Base-by-base conservation (phyloP, 352 stramenopile species). In the Globisporangium solare region DNA sequence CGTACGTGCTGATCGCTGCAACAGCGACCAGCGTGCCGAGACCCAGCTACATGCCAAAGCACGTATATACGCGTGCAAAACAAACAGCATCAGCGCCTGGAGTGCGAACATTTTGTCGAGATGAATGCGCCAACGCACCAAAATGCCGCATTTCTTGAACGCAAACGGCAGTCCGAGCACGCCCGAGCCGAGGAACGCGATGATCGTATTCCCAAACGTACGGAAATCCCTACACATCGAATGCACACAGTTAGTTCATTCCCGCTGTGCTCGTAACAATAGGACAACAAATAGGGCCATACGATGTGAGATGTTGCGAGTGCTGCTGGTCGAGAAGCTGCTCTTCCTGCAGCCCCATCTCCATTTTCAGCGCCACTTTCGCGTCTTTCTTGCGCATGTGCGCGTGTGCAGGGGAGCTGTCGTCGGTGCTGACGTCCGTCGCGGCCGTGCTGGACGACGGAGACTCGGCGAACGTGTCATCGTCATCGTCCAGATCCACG, bases 121-220 rank as follows among this genome's bases (percentile, higher is more conserved):
- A 17, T 24, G 17, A 21, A 12, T 20, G 24, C 27, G 24, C 14
- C 14, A 13, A 42, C 81, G 63, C 20, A 91, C 80, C 42, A 97
- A 48, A 51, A 95, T 95, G 22, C 92, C 92, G 32, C 74, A 86
- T 54, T 89, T 76, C 31, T 79, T 83, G 68, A 98, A 97, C 18
- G 90, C 92, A 67, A 89, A 95, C 10, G 92, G 92, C 8, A 97
- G 64, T 0, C 89, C 92, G 20, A 98, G 69, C 11, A 97, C 80
- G 27, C 92, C 92, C 6, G 92, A 95, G 21, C 92, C 92, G 0
- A 98, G 74, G 71, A 98, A 98, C 15, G 83, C 88, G 62, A 98
- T 97, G 55, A 95, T 81, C 18, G 74, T 81, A 56, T 91, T 91
- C n/a, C 71, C 66, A 54, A 91, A 91, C 43, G 70, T 84, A 49